phyloP scores from a whole-genome alignment of 257 asterid genomes.

The Solanum verrucosum region DNA sequence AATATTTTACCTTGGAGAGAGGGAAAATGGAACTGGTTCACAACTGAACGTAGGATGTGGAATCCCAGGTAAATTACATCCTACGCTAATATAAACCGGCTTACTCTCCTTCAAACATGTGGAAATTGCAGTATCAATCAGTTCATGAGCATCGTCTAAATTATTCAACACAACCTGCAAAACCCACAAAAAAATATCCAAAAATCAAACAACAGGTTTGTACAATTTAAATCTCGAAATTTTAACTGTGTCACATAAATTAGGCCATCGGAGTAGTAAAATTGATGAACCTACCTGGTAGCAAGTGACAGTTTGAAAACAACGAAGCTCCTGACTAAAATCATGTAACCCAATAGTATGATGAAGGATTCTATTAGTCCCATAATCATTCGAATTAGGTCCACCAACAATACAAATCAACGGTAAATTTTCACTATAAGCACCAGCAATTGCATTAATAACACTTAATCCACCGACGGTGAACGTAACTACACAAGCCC shows the following conservation, averaged over 20 bases:
- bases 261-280: not conserved
- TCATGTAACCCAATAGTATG: constrained; percentile 83
- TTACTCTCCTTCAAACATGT: constrained; percentile 81
- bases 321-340: constrained; percentile 76
- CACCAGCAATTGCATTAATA: constrained; percentile 79
- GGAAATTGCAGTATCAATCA: constrained; percentile 68
- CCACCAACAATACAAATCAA: constrained; percentile 78
- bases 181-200: not conserved
- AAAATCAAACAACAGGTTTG: too few species aligned
- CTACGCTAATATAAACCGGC: constrained; percentile 67
- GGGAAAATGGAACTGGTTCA: constrained; percentile 64
- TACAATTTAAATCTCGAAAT: too few species aligned
- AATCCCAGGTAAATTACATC: constrained; percentile 64
- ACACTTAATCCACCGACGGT: constrained; percentile 81
- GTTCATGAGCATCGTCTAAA: constrained; percentile 80
- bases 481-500: constrained; percentile 77
- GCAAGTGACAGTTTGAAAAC: constrained; percentile 82
- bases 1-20: constrained; percentile 47
- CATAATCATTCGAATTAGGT: constrained; percentile 74
- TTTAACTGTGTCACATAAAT: not conserved
- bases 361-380: constrained; percentile 61
- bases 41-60: constrained; percentile 64
- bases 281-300: constrained; percentile 35
- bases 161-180: constrained; percentile 69
- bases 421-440: constrained; percentile 79